phyloP scores from a whole-genome alignment of 495 filamentous ascomycete genomes.

The Penicillium pancosmium region DNA sequence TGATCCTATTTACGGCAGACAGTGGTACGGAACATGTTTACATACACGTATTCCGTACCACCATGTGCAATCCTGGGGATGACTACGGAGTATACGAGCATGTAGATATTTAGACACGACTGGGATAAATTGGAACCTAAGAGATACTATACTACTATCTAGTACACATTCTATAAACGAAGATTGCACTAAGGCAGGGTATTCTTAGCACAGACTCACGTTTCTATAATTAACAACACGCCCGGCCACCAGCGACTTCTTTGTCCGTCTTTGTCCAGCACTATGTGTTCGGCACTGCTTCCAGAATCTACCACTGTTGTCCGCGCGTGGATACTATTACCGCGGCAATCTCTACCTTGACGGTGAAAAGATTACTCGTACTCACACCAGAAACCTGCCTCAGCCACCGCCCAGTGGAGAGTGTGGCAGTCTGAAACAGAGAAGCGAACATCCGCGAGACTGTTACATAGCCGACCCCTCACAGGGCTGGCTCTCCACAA shows the following conservation, averaged over 20 bases:
- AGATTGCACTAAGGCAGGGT: too few relatives aligned
- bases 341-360: neutral
- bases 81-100: too few relatives aligned
- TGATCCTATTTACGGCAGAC: neutral
- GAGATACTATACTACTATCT: too few relatives aligned
- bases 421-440: constrained; percentile 2
- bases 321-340: neutral
- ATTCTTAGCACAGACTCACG: neutral
- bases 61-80: too few relatives aligned
- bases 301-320: neutral
- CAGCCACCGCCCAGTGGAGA: neutral
- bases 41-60: too few relatives aligned
- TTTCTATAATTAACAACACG: neutral
- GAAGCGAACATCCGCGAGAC: neutral
- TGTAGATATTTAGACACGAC: too few relatives aligned
- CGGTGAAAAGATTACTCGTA: too few relatives aligned
- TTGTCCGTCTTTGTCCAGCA: neutral
- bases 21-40: neutral
- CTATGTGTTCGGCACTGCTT: neutral
- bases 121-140: too few relatives aligned
- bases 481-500: constrained; percentile 5
- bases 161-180: too few relatives aligned
- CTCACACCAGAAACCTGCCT: neutral
- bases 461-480: neutral
- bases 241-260: neutral